Base-by-base conservation (phyloP, 371 early-diverging fungal species). In the Mortierella sp. region DNA sequence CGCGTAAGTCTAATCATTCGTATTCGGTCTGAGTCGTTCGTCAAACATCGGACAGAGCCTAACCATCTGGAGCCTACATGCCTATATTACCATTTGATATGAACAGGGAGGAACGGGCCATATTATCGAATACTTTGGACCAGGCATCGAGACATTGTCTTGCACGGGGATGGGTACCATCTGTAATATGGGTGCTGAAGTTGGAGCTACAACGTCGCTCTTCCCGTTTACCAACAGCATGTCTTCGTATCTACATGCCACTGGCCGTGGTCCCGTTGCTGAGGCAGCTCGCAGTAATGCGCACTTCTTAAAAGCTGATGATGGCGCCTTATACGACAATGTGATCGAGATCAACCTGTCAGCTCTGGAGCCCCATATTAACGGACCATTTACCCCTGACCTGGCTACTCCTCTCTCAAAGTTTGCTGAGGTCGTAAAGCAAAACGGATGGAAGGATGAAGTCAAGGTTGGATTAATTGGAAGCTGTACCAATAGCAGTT, bases 311-410 rank as follows among this genome's bases (percentile, higher is more conserved):
- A 73, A 80, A 63, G 86, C 87, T 21, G 89, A 88, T 61, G 62
- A 52, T 16, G 70, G 77, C 37, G 84, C 81, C 22, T 54, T 65
- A 10, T 98, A 97, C 80, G 98, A 98, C 80, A 89, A 92, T 68
- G 83, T 96, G 44, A 90, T 98, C 58, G 97, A 98, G 71, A 86
- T 98, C 65, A 88, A 98, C 71, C 85, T 98, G 48, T 87, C 86
- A 53, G 84, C 88, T 50, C 82, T 98, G 49, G 98, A 97, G 80
- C 97, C 98, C 21, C 93, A 95, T 65, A 91, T 96, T 84, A 98
- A 97, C 80, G 98, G 98, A 7, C 97, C 97, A 2, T 96, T 97
- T 81, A 96, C 97, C 43, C 97, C 97, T 29, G 98, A 98, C 80
- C 87, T 95, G 51, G 89, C 94, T 58, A 96, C 94, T 12, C 96